phyloP scores from a whole-genome alignment of 306 rosid genomes.

The Prunus kanzakura region DNA sequence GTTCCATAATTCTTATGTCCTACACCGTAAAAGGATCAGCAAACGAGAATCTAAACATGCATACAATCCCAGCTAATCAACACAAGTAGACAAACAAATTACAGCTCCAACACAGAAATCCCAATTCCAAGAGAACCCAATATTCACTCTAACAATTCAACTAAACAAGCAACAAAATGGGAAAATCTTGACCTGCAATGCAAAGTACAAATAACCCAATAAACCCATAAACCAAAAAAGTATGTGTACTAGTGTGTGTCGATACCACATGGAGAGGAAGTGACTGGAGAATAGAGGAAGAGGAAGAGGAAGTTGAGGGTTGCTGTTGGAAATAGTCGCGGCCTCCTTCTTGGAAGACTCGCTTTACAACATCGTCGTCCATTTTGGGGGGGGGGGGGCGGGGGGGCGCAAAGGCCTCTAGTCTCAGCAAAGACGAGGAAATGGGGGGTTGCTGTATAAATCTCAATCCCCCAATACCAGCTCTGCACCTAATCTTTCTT shows the following conservation, averaged over 20 bases:
- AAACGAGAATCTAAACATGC: neutral
- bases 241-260: neutral
- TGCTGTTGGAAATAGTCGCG: constrained; percentile 91
- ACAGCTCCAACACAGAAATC: neutral
- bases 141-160: neutral
- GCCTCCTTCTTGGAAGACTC: constrained; percentile 98
- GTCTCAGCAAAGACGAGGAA: neutral
- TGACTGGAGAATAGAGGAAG: constrained; percentile 91
- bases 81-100: neutral
- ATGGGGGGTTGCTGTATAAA: constrained; percentile 1
- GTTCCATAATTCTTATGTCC: constrained; percentile 7
- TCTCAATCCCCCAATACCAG: constrained; percentile 9
- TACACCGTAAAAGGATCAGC: neutral
- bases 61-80: neutral
- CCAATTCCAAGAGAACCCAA: constrained; percentile 9
- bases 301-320: constrained; percentile 80
- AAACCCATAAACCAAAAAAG: neutral
- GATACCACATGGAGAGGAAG: constrained; percentile 97
- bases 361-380: constrained; percentile 93
- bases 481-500: constrained; percentile 1
- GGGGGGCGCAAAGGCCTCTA: neutral
- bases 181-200: neutral
- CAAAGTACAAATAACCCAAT: neutral
- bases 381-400: constrained; percentile 21
- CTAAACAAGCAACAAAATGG: neutral